phyloP scores from a whole-genome alignment of 2,329 filamentous ascomycete genomes.

The Ceratocystis huliohia region DNA sequence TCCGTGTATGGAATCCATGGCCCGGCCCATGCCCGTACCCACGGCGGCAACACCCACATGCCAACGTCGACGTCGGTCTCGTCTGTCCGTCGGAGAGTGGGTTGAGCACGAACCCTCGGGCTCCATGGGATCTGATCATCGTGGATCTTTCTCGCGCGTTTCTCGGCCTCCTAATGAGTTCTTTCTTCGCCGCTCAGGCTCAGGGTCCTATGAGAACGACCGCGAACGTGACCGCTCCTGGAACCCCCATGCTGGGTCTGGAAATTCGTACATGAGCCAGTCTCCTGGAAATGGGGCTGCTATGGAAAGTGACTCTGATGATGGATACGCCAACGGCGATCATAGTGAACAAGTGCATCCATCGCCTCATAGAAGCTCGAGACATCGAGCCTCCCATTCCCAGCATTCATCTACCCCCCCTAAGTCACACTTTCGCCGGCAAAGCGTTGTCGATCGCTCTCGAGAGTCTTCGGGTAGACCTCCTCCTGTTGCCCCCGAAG shows the following conservation, averaged over 20 bases:
- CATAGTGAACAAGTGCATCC: not conserved
- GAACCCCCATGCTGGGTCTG: not conserved
- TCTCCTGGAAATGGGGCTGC: slow-evolving; percentile 11
- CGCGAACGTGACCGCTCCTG: slow-evolving; percentile 12
- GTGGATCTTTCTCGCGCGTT: slow-evolving; percentile 14
- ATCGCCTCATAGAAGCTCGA: not conserved
- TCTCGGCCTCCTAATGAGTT: slow-evolving; percentile 2
- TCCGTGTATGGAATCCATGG: not conserved
- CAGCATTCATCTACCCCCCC: slow-evolving; percentile 12
- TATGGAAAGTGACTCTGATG: slow-evolving; percentile 11
- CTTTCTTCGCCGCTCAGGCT: slow-evolving; percentile 10
- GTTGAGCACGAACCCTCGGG: not conserved
- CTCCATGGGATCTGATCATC: slow-evolving; percentile 16
- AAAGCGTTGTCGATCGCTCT: slow-evolving; percentile 4
- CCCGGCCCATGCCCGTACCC: not conserved
- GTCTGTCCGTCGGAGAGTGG: slow-evolving; percentile 13
- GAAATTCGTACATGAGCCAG: slow-evolving; percentile 14
- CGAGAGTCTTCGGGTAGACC: slow-evolving; percentile 9
- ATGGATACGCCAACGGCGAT: not conserved
- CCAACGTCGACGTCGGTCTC: slow-evolving; percentile 13
- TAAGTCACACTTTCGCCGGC: slow-evolving; percentile 3
- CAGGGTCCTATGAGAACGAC: slow-evolving; percentile 11
- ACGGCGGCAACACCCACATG: slow-evolving; percentile 7
- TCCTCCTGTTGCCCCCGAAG: not conserved
- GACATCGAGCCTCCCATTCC: slow-evolving; percentile 10